Evolutionary conservation across 2,329 filamentous ascomycete genomes (phyloP).

Genomic region (Aspergillus luchuensis): DNA sequence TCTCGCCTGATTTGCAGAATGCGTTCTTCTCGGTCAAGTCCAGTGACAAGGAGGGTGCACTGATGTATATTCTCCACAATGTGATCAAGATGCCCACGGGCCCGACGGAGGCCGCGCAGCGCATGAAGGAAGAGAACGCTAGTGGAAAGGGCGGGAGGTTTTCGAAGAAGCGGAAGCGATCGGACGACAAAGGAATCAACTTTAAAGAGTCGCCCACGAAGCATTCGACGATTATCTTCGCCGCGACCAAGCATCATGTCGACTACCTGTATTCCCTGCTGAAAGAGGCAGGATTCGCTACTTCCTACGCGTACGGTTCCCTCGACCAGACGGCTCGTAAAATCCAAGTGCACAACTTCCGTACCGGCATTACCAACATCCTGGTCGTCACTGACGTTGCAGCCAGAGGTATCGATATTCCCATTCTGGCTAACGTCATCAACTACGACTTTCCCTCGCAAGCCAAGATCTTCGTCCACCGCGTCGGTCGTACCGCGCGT

Average conservation of each 20-base stretch:
- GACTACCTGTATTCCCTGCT: conserved; percentile 87
- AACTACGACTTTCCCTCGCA: conserved; percentile 98
- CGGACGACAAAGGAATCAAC: conserved; percentile 49
- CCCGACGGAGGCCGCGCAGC: conserved; percentile 55
- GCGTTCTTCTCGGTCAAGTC: conserved; percentile 94
- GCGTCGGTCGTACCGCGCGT: conserved; percentile 92
- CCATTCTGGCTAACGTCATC: conserved; percentile 92
- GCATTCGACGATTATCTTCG: conserved; percentile 92
- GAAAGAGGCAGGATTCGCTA: conserved; percentile 77
- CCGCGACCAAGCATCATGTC: conserved; percentile 94
- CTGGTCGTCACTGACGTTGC: conserved; percentile 96
- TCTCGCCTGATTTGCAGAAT: conserved; percentile 92
- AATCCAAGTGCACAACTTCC: conserved; percentile 88
- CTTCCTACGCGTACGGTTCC: conserved; percentile 92
- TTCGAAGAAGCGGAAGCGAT: conserved; percentile 50
- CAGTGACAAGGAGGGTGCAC: conserved; percentile 87
- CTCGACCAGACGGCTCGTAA: conserved; percentile 92
- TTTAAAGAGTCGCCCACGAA: conserved; percentile 73
- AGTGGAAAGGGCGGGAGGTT: conserved; percentile 44
- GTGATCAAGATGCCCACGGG: conserved; percentile 87
- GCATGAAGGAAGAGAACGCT: conserved; percentile 49
- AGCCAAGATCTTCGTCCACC: conserved; percentile 94
- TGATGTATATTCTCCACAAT: conserved; percentile 85
- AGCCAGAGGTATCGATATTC: conserved; percentile 96
- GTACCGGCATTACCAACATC: conserved; percentile 80